Evolutionary conservation across 139 green algal species (phyloP), one percentile per base, ranked within the genome.

Genomic region (Protoeuglena noctilucae): DNA sequence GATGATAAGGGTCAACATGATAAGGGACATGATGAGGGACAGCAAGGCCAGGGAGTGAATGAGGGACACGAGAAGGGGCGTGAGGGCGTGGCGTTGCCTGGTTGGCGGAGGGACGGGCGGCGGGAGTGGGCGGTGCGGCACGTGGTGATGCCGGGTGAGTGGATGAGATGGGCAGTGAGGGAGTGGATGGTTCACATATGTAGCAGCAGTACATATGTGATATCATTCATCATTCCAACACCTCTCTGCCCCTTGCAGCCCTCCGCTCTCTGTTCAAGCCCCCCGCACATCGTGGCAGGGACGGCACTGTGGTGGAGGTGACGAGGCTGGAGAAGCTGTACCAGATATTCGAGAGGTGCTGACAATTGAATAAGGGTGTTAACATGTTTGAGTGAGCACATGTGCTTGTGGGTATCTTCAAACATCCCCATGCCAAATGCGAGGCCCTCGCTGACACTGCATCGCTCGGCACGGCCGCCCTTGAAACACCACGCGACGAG

Each of bases 301-400:
- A 90, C 60, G 83, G 80, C 40, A 78, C 59, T 16, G 64, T 84
- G 6, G 53, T 93, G 28, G 74, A 94, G 68, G 61, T 95, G 21
- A 85, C 83, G 3, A 70, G 72, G 0, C 63, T 95, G 52, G 85
- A 94, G 58, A 68, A 75, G 21, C 72, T 95, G 4, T 95, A 95
- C 53, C 73, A 75, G 16, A 74, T 93, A 17, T 95, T 95, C 72
- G 87, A 95, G 71, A 63, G 87, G 12, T 95, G 87, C 61, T 93
- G 66, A 68, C n/a, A n/a, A n/a, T n/a, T n/a, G n/a, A n/a, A n/a
- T n/a, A n/a, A n/a, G n/a, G n/a, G n/a, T n/a, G n/a, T n/a, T n/a
- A n/a, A n/a, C n/a, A n/a, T n/a, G n/a, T n/a, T n/a, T n/a, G n/a
- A n/a, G n/a, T n/a, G n/a, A n/a, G n/a, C n/a, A n/a, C n/a, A n/a